Base-by-base conservation (phyloP, 2,329 filamentous ascomycete genomes). In the Dissoconium aciculare region DNA sequence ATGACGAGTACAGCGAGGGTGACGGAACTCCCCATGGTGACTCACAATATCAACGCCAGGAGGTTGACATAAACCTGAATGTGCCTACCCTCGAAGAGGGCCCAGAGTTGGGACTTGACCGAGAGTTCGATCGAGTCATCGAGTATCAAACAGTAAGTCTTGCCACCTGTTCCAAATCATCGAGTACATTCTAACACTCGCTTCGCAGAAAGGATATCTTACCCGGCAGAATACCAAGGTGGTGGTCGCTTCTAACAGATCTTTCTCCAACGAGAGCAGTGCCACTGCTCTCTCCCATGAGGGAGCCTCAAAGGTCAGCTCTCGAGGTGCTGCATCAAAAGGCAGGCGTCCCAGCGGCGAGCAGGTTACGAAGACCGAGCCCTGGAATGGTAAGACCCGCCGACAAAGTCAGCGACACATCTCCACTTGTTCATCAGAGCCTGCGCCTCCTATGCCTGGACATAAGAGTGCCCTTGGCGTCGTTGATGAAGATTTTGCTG, bases 151-250 rank as follows among this genome's bases (percentile, higher is more conserved):
- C 95, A 84, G 85, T 94, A 68, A 63, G 64, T 60, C 71, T 44
- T 16, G n/a, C n/a, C n/a, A n/a, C n/a, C n/a, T n/a, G n/a, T n/a
- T n/a, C n/a, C n/a, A n/a, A n/a, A n/a, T n/a, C n/a, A n/a, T n/a
- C n/a, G n/a, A n/a, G n/a, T n/a, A n/a, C n/a, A n/a, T n/a, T n/a
- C n/a, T n/a, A n/a, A n/a, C n/a, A n/a, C n/a, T n/a, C n/a, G n/a
- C n/a, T n/a, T n/a, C 66, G 73, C 79, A 94, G 85, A 85, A 91
- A 63, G 89, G 89, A 34, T 98, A 98, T 52, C 67, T 95, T 27
- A 98, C 95, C 87, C 76, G 89, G 49, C 87, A 98, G 49, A 98
- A 95, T 58, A 95, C 87, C 3, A 95, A 95, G 57, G 71, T 98
- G 32, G 83, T 98, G 30, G 74, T 92, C 29, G 89, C 89, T n/a